Percentiles rank a stretch among this genome's conserved stretches.
Conservation (phyloP, 1,139 yeast species). For the Martiniozyma asiatica region DNA sequence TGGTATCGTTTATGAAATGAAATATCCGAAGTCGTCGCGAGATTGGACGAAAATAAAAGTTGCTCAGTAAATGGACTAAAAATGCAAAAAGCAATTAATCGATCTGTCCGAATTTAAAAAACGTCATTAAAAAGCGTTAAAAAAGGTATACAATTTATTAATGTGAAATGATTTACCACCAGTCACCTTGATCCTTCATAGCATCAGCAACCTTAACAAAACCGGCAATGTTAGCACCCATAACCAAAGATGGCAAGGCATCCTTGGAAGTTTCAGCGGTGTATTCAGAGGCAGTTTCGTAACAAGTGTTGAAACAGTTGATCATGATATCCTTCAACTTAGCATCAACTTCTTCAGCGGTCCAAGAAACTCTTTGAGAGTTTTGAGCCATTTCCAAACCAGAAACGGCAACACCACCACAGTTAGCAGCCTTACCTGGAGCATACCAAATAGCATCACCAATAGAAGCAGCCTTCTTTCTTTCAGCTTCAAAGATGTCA, state of each 20-base stretch:
- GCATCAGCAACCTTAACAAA: constrained; percentile 97
- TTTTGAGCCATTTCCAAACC: constrained; percentile 99
- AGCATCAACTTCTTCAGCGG: constrained; percentile 76
- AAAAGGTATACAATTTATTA: constrained; percentile 1
- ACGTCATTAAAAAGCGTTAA: no score
- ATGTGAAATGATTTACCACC: constrained; percentile 18
- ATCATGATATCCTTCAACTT: constrained; percentile 87
- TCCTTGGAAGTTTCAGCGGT: constrained; percentile 54
- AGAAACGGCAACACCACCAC: constrained; percentile 99
- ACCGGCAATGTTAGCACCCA: constrained; percentile 99
- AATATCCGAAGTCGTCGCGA: no score
- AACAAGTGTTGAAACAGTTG: constrained; percentile 87
- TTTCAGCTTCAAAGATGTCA: constrained; percentile 81
- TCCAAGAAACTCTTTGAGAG: constrained; percentile 87
- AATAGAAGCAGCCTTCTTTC: constrained; percentile 41
- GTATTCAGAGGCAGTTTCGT: constrained; percentile 74
- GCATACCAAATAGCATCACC: constrained; percentile 91
- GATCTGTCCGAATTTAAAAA: no score
- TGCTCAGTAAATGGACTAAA: not conserved
- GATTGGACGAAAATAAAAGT: not conserved
- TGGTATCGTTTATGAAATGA: no score
- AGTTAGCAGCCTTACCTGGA: constrained; percentile 98
- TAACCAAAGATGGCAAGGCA: constrained; percentile 81
- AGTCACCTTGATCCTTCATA: constrained; percentile 94
- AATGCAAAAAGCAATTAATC: no score